phyloP scores from a whole-genome alignment of 768 basidiomycete species.

The Agrocybe praecox region DNA sequence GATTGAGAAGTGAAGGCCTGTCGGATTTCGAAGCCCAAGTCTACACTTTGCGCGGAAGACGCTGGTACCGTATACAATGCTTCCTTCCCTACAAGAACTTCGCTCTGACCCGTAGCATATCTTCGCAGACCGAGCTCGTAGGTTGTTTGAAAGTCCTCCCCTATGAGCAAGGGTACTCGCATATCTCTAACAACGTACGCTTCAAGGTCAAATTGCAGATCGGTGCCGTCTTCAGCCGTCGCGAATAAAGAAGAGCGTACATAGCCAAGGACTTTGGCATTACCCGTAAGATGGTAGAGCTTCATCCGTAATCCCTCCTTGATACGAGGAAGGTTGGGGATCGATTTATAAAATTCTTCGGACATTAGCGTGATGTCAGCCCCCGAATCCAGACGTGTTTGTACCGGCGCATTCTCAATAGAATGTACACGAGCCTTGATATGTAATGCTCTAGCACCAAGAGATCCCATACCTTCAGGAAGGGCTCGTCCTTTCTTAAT shows the following conservation, averaged over 20 bases:
- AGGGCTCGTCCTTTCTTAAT: not conserved
- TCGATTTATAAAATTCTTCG: constrained; percentile 7
- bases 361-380: constrained; percentile 11
- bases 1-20: no score
- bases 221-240: not conserved
- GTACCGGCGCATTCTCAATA: no score
- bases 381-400: no score
- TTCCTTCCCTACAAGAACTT: no score
- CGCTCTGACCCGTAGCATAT: constrained; percentile 5
- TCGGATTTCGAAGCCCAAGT: no score
- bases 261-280: constrained; percentile 7
- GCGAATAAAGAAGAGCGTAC: constrained; percentile 9
- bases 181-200: constrained; percentile 24
- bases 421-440: no score
- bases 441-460: no score
- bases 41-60: no score
- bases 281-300: no score
- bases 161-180: constrained; percentile 16
- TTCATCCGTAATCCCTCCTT: constrained; percentile 19
- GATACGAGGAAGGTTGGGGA: constrained; percentile 2
- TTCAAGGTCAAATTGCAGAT: constrained; percentile 19
- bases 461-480: no score
- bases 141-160: constrained; percentile 14
- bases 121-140: constrained; percentile 10
- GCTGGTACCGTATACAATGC: no score